Evolutionary conservation across 495 filamentous ascomycete species (phyloP).

Genomic region (Lasiosphaeris hirsuta): DNA sequence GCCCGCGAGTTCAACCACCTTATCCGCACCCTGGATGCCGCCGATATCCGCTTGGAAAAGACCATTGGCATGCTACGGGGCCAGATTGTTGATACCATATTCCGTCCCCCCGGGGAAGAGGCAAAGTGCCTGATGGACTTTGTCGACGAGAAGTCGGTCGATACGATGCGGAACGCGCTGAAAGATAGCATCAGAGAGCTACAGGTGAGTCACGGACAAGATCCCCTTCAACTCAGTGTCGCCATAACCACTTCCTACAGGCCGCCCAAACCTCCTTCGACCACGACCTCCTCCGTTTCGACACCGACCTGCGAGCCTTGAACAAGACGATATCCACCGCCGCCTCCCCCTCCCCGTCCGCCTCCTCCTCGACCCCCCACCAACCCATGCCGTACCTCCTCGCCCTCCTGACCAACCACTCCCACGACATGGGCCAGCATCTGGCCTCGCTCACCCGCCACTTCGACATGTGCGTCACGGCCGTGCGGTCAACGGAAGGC

Average conservation of each 20-base stretch:
- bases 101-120: conserved; percentile 65
- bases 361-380: conserved; percentile 39
- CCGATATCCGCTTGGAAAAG: conserved; percentile 64
- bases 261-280: conserved; percentile 59
- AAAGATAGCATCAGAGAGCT: conserved; percentile 61
- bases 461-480: conserved; percentile 91
- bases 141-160: conserved; percentile 77
- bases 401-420: conserved; percentile 68
- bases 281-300: conserved; percentile 60
- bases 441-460: conserved; percentile 83
- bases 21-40: conserved; percentile 68
- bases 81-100: conserved; percentile 69
- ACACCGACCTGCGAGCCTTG: conserved; percentile 53
- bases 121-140: conserved; percentile 80
- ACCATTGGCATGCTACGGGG: conserved; percentile 68
- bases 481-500: conserved; percentile 89
- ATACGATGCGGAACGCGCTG: conserved; percentile 61
- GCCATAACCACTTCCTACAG: conserved; percentile 23
- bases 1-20: conserved; percentile 53
- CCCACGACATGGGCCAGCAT: conserved; percentile 76
- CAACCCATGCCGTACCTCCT: conserved; percentile 65
- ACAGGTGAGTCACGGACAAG: conserved; percentile 33
- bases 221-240: background rate
- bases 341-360: conserved; percentile 32
- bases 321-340: conserved; percentile 36